Base-by-base conservation (phyloP, 805 yeast genomes). In the Cyberlindnera veronae region DNA sequence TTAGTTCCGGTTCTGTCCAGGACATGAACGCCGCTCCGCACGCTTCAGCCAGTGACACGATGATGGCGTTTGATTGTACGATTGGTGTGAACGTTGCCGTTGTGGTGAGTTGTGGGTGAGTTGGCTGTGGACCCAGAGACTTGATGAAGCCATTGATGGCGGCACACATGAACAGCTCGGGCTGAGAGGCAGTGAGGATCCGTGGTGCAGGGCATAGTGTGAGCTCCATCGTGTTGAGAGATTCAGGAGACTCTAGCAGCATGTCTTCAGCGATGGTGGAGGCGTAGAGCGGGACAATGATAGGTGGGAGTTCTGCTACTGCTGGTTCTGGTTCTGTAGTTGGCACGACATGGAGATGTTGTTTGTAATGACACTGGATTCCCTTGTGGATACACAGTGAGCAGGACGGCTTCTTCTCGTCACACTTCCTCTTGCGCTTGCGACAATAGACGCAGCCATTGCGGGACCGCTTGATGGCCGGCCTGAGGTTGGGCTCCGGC, bases 381-480 rank as follows among this genome's bases (percentile, higher is more conserved):
- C 47, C 38, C 45, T 71, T 69, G 3, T 57, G 44, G 8, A 53
- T 38, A 49, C 80, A 75, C 41, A 67, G 69, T 8, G 64, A 60
- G 40, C 72, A 68, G 40, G 50, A 45, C 6, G 73, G 71, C 38
- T 58, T 68, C 16, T 54, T 59, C 48, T 76, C 81, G 49, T 78
- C 82, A 58, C 85, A 79, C 64, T 78, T 79, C 66, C 79, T 70
- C 64, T 79, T 79, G 49, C 84, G 67, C 50, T 71, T 73, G 32
- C 84, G 68, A 54, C 86, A 42, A 24, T 36, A 32, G 17, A 35
- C 13, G 20, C 46, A 42, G 4, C 46, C 46, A 3, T 34, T 35
- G 14, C 29, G 18, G 3, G 43, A 34, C 8, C 43, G 37, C 4
- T 26, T 29, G 16, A 32, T 35, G 36, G 26, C 31, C 3, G 13